Evolutionary conservation across 352 stramenopile species (phyloP).

Genomic region (Pelagophyceae sp.): DNA sequence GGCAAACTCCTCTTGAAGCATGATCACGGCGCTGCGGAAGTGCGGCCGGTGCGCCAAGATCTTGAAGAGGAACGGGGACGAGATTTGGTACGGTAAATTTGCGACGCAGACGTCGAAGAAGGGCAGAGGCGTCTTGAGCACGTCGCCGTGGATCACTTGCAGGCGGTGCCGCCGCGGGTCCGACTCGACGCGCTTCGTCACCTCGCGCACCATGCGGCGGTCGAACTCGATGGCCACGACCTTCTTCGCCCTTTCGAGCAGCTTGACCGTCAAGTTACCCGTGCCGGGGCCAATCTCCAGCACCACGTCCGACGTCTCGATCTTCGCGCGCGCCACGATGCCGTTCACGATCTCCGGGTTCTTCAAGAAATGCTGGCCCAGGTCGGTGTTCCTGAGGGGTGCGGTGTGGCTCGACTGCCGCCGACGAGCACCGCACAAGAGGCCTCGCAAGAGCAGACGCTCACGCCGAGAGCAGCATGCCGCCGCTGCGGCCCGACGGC

Average conservation of each 20-base stretch:
- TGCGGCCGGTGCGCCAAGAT: constrained; percentile 90
- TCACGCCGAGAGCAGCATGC: constrained; percentile 1
- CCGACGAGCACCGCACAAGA: too few species aligned
- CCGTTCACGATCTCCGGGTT: constrained; percentile 88
- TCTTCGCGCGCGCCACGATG: constrained; percentile 91
- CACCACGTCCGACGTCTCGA: constrained; percentile 88
- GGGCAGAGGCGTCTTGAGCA: constrained; percentile 95
- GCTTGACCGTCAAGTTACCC: constrained; percentile 97
- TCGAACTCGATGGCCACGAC: constrained; percentile 98
- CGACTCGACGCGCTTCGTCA: constrained; percentile 94
- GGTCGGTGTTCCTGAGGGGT: constrained; percentile 66
- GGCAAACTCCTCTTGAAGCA: constrained; percentile 98
- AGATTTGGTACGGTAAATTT: constrained; percentile 99
- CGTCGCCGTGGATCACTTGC: constrained; percentile 96
- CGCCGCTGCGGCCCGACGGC: not conserved
- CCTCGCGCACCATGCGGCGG: constrained; percentile 95
- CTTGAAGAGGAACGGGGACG: constrained; percentile 97
- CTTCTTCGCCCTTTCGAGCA: constrained; percentile 90
- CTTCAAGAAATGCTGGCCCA: constrained; percentile 99
- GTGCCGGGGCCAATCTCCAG: constrained; percentile 93
- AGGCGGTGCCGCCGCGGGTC: constrained; percentile 76
- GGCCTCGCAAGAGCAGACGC: not conserved
- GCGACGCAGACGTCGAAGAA: constrained; percentile 99
- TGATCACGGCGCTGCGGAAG: constrained; percentile 97
- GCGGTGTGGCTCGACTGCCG: not conserved